Evolutionary conservation across 345 rosid species (phyloP).

Genomic region (Punica granatum): DNA sequence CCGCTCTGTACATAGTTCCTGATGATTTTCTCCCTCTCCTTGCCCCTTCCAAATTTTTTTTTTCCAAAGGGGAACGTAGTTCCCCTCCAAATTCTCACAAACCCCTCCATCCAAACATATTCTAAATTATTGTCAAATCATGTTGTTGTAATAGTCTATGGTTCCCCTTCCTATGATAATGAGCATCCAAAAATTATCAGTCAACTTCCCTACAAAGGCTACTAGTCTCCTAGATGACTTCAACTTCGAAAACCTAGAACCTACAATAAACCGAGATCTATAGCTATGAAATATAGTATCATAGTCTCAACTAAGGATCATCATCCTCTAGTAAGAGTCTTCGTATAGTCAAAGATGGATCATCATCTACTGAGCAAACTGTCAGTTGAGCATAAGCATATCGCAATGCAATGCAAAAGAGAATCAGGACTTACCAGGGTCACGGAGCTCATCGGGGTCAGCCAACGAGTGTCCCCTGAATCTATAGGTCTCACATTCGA

Average conservation of each 20-base stretch:
- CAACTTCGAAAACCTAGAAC: not conserved
- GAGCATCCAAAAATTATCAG: not conserved
- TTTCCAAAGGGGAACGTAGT: not conserved
- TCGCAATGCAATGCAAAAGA: not conserved
- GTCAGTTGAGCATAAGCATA: not conserved
- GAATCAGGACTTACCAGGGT: slow-evolving; percentile 35
- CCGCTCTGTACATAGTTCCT: no score
- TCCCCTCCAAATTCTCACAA: no score
- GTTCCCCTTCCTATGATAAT: not conserved
- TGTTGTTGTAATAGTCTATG: not conserved
- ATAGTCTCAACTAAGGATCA: not conserved
- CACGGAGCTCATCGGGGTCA: slow-evolving; percentile 66
- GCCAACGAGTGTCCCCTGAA: slow-evolving; percentile 66
- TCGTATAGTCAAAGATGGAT: not conserved
- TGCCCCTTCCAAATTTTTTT: not conserved
- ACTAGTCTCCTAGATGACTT: not conserved
- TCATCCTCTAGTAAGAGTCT: not conserved
- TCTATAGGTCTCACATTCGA: slow-evolving; percentile 57
- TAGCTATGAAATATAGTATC: not conserved
- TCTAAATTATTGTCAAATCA: not conserved
- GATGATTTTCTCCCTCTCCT: no score
- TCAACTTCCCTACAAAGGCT: not conserved
- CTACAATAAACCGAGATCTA: not conserved
- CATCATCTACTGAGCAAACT: not conserved
- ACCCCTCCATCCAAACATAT: not conserved